phyloP scores from a whole-genome alignment of 176 grass and related monocot genomes.

The Zizania latifolia region DNA sequence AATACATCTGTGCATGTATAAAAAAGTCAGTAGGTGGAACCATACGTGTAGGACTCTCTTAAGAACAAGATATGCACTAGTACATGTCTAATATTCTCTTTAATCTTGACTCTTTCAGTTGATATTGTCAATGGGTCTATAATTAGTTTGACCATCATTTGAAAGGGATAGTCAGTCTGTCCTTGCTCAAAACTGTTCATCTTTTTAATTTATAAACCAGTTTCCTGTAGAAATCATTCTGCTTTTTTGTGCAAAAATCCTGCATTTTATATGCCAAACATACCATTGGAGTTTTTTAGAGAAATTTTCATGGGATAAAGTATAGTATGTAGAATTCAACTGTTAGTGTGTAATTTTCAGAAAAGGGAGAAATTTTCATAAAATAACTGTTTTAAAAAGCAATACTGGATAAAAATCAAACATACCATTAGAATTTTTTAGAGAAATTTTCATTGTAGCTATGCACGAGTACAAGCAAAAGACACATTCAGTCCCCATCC shows the following conservation, averaged over 20 bases:
- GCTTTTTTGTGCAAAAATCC: background rate
- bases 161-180: slow-evolving; percentile 24
- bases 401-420: too few species aligned
- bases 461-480: background rate
- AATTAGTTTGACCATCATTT: slow-evolving; percentile 7
- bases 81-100: background rate
- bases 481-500: background rate
- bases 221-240: background rate
- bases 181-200: background rate
- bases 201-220: too few species aligned
- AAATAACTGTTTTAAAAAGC: too few species aligned
- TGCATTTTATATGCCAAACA: background rate
- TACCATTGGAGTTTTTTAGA: background rate
- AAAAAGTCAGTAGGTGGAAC: slow-evolving; percentile 27
- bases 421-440: too few species aligned
- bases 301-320: background rate
- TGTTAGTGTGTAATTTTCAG: background rate
- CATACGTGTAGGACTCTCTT: slow-evolving; percentile 25
- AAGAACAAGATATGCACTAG: slow-evolving; percentile 1
- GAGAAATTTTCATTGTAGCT: too few species aligned
- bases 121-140: background rate
- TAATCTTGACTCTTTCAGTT: background rate
- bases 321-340: background rate
- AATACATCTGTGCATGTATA: background rate
- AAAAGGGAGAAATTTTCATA: too few species aligned